Conservation (phyloP, 2,329 filamentous ascomycete genomes). For the Paracoccidioides lutzii region DNA sequence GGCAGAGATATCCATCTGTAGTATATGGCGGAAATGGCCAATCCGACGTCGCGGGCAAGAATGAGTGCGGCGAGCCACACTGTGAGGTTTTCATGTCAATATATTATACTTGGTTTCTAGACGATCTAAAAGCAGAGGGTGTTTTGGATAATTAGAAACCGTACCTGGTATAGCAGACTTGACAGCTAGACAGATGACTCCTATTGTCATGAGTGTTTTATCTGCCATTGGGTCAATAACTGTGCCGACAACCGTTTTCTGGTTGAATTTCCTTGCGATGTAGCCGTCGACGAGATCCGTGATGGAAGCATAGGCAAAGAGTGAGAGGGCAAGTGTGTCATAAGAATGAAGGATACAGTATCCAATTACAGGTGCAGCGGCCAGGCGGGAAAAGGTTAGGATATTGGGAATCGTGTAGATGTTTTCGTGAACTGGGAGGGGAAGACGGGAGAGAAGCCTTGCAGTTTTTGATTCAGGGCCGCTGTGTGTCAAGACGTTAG, state of each 20-base stretch:
- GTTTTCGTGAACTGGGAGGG: constrained; percentile 53
- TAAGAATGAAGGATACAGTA: constrained; percentile 79
- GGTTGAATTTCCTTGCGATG: constrained; percentile 76
- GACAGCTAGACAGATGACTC: constrained; percentile 71
- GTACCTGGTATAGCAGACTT: constrained; percentile 69
- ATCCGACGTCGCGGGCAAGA: constrained; percentile 70
- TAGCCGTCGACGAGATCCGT: constrained; percentile 90
- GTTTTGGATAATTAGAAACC: constrained; percentile 18
- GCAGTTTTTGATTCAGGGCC: constrained; percentile 16
- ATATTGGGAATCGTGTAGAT: constrained; percentile 96
- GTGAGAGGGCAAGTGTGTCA: constrained; percentile 60
- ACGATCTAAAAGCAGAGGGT: background rate
- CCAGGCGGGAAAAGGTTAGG: constrained; percentile 72
- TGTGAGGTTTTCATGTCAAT: constrained; percentile 19
- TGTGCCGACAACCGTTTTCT: constrained; percentile 86
- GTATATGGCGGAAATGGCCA: constrained; percentile 80
- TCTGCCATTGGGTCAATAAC: constrained; percentile 96
- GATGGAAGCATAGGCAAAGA: constrained; percentile 87
- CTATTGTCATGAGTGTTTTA: constrained; percentile 86
- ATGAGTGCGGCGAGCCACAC: constrained; percentile 85
- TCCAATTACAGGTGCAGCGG: constrained; percentile 71
- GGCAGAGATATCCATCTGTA: constrained; percentile 92
- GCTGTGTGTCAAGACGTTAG: background rate
- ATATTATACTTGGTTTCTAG: background rate
- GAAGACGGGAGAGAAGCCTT: constrained; percentile 22